Conservation (phyloP, 257 asterid species). For the Mitragyna speciosa region DNA sequence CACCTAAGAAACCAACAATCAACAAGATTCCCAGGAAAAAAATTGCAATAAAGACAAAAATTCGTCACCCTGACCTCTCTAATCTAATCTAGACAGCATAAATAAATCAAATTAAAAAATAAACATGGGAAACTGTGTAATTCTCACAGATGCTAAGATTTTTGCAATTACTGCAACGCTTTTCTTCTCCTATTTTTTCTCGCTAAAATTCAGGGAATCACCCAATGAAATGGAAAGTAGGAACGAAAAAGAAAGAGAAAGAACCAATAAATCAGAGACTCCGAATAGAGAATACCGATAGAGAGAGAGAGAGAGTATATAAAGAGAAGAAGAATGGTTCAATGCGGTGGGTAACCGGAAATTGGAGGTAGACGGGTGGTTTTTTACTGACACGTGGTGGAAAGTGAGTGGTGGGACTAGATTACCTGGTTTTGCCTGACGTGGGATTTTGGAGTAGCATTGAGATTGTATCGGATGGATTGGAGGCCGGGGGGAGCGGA, state of each 20-base stretch:
- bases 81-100: neutral
- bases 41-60: neutral
- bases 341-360: slow-evolving; percentile 30
- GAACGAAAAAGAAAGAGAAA: neutral
- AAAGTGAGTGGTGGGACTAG: slow-evolving; percentile 18
- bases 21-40: slow-evolving; percentile 2
- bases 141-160: neutral
- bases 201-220: slow-evolving; percentile 5
- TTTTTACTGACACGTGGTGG: slow-evolving; percentile 16
- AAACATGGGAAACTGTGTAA: neutral
- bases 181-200: neutral
- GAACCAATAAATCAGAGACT: neutral
- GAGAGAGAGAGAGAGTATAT: neutral
- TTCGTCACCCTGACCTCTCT: neutral
- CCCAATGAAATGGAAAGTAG: neutral
- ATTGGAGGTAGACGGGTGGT: slow-evolving; percentile 7
- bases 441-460: neutral
- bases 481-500: neutral
- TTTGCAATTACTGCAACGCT: slow-evolving; percentile 6
- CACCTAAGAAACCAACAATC: slow-evolving; percentile 16
- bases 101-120: neutral
- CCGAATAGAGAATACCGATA: neutral
- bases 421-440: neutral
- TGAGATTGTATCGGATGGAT: neutral
- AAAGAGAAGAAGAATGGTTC: slow-evolving; percentile 2